Base-by-base conservation (phyloP, 176 grass and related monocot species). In the Coix lacrymajobi region DNA sequence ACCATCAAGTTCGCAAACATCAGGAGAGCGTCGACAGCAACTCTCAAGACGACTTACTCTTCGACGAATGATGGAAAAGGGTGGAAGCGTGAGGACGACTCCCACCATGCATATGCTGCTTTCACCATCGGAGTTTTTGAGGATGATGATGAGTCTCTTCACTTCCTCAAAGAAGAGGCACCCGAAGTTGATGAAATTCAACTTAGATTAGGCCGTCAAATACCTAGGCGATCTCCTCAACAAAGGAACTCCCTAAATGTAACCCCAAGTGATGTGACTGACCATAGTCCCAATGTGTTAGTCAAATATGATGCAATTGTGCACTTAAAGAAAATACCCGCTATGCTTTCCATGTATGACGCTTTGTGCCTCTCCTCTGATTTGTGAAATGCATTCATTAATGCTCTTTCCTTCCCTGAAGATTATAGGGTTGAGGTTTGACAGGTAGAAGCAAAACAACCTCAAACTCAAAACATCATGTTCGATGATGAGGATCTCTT, bases 341-440 rank as follows among this genome's bases (percentile, higher is more conserved):
- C 78, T 2, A 80, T 80, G 62, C 30, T 80, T 37, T 80, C 13
- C 13, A 30, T 68, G 78, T 68, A 68, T 68, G 44, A 79, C 51
- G 45, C 63, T 25, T 6, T 80, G 30, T 80, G 44, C 69, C 11
- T 79, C 0, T 69, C 22, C 0, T 26, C 40, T n/a, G 28, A 66
- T 48, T 32, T 79, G 61, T 40, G 40, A 1, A 79, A 66, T 4
- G 61, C 76, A 11, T 56, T 81, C 1, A 16, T 81, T 20, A 70
- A 34, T 1, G 4, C 33, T 12, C 33, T 70, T 1, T 57, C 58
- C 2, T 79, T 64, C 3, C 60, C 60, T 8, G 38, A 46, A 2
- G 76, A 65, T 64, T 79, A 65, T 45, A 30, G 76, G 4, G 76
- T 44, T 5, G 76, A 78, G 1, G 76, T 84, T 66, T 78, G 39